Percentiles rank a stretch among this genome's conserved stretches.
These are phyloP conservation scores for Dactylis glomerata DNA, from an alignment of 176 grass and related monocot genomes.

Conservation along the genomic window DNA sequence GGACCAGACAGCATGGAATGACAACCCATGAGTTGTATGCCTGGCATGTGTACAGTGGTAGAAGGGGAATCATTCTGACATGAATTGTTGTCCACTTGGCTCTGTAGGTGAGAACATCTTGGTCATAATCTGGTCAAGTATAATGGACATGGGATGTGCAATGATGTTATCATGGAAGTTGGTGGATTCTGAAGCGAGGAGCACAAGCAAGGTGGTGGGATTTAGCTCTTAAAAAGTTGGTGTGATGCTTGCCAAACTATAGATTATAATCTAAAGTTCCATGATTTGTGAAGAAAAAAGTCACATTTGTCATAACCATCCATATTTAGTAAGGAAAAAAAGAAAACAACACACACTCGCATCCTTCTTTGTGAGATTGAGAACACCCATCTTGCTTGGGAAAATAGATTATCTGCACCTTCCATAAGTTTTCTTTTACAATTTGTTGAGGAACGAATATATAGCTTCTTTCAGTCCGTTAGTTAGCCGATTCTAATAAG, in stretches of 20 bases:
- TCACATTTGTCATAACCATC: background rate
- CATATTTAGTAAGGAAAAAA: background rate
- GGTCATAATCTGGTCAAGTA: background rate
- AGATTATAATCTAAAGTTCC: background rate
- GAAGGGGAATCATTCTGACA: background rate
- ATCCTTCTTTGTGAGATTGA: background rate
- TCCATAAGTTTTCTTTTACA: background rate
- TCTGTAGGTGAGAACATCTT: background rate
- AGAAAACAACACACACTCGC: background rate
- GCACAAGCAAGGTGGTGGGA: background rate
- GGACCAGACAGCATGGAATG: background rate
- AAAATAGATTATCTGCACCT: background rate
- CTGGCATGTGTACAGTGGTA: background rate
- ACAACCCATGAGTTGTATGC: background rate
- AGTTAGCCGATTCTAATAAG: background rate
- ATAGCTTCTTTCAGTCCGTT: background rate
- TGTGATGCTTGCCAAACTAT: background rate
- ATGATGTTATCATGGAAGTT: constrained; percentile 8
- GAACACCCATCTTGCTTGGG: background rate
- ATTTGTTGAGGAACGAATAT: background rate
- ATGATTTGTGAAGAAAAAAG: background rate
- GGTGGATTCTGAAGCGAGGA: background rate
- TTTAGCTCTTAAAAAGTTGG: background rate
- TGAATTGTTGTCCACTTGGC: background rate
- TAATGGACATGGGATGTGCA: background rate